These are phyloP conservation scores for Pelargonium citronellum DNA, from an alignment of 441 rosid species.

Conservation along the genomic window DNA sequence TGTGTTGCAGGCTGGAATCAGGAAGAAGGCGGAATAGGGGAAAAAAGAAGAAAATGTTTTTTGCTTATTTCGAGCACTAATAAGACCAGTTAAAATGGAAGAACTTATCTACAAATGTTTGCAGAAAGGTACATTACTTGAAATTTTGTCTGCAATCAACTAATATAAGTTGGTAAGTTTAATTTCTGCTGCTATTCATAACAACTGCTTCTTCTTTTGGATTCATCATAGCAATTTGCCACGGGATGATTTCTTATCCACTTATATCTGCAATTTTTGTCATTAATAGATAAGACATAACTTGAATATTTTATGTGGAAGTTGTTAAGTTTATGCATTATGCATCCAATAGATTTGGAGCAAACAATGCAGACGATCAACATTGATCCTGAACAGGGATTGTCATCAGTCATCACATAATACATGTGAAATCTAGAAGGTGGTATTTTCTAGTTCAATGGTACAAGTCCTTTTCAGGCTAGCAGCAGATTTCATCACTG, in stretches of 20 bases:
- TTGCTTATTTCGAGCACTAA: not conserved
- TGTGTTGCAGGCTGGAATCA: not conserved
- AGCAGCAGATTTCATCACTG: not conserved
- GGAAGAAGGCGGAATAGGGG: not conserved
- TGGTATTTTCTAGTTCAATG: not conserved
- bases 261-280: not conserved
- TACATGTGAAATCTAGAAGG: not conserved
- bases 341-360: not conserved
- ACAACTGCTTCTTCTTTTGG: not conserved
- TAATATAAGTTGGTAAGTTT: not conserved
- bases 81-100: not conserved
- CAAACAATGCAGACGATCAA: not conserved
- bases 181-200: slow-evolving; percentile 1
- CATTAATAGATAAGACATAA: not conserved
- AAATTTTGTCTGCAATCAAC: not conserved
- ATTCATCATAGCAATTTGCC: not conserved
- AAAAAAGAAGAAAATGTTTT: not conserved
- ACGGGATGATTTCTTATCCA: not conserved
- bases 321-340: not conserved
- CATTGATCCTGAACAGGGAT: not conserved
- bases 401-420: not conserved
- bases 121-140: not conserved
- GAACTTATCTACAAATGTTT: not conserved
- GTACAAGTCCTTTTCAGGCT: not conserved
- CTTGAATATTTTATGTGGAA: not conserved